These are phyloP conservation scores for Saccharomycopsis sp. DNA, from an alignment of 805 yeast genomes.

Conservation along the genomic window DNA sequence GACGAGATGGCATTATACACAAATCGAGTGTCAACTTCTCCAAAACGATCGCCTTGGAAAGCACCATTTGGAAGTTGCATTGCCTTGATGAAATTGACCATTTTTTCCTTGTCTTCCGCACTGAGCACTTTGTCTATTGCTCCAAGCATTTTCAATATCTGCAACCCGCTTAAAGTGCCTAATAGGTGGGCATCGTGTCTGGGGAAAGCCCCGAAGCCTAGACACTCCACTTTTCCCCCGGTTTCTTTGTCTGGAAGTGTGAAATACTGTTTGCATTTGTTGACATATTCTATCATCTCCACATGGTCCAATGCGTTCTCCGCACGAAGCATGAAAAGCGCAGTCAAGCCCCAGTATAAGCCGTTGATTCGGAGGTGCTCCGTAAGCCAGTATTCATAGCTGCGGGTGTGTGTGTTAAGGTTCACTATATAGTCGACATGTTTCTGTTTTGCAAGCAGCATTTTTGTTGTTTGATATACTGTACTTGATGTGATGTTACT, in stretches of 20 bases:
- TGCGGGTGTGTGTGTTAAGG: conserved; percentile 47
- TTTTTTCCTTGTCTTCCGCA: conserved; percentile 27
- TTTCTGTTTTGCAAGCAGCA: conserved; percentile 33
- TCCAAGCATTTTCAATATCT: conserved; percentile 63
- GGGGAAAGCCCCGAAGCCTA: conserved; percentile 85
- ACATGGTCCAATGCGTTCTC: conserved; percentile 49
- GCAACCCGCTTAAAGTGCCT: conserved; percentile 82
- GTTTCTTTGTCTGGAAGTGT: conserved; percentile 9
- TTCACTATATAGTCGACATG: conserved; percentile 53
- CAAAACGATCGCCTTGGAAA: conserved; percentile 84
- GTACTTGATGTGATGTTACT: no score
- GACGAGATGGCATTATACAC: conserved; percentile 76
- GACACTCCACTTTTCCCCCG: conserved; percentile 3
- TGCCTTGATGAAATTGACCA: conserved; percentile 33
- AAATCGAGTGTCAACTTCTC: conserved; percentile 90
- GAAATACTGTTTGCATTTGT: conserved; percentile 46
- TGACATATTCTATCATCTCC: conserved; percentile 62
- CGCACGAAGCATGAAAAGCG: conserved; percentile 54
- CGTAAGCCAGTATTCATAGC: conserved; percentile 77
- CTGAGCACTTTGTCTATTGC: conserved; percentile 40
- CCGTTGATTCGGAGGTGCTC: conserved; percentile 91
- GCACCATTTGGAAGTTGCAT: conserved; percentile 51
- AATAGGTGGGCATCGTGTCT: conserved; percentile 83
- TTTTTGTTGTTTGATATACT: no score
- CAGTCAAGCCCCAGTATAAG: conserved; percentile 89